These are phyloP conservation scores for Penicillium herquei DNA, from an alignment of 495 filamentous ascomycete genomes.

Conservation along the genomic window DNA sequence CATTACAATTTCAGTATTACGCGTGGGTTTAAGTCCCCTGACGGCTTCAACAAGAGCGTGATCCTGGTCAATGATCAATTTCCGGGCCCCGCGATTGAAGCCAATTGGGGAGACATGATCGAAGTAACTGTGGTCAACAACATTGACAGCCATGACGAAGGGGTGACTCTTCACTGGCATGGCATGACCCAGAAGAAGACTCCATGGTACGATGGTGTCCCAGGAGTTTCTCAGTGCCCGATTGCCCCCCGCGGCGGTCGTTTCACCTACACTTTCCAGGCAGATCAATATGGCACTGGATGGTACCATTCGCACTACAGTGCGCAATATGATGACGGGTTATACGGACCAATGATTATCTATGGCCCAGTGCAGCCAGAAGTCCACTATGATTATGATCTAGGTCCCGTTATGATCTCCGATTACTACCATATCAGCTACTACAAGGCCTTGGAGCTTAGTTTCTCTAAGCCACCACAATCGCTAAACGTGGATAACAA, in stretches of 20 bases:
- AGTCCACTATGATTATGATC: background rate
- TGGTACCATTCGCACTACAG: conserved; percentile 66
- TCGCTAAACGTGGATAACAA: background rate
- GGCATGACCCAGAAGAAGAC: conserved; percentile 42
- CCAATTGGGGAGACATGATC: conserved; percentile 57
- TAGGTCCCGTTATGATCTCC: background rate
- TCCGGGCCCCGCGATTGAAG: conserved; percentile 56
- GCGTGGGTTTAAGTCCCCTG: conserved; percentile 42
- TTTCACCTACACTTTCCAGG: conserved; percentile 52
- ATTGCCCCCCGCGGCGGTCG: conserved; percentile 21
- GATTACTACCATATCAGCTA: background rate
- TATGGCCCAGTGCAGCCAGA: conserved; percentile 19
- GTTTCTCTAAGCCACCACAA: background rate
- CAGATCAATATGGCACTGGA: conserved; percentile 53
- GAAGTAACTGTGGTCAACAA: background rate
- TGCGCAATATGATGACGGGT: conserved; percentile 41
- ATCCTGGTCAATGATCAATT: conserved; percentile 45
- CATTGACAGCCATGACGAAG: no score
- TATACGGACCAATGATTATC: conserved; percentile 27
- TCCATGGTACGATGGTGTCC: conserved; percentile 33
- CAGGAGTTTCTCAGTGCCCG: conserved; percentile 33
- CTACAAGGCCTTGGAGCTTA: background rate
- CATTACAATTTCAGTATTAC: conserved; percentile 16
- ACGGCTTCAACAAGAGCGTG: conserved; percentile 28
- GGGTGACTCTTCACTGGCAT: conserved; percentile 39